Base-by-base conservation (phyloP, 2,329 filamentous ascomycete genomes). In the Colletotrichum sp. region DNA sequence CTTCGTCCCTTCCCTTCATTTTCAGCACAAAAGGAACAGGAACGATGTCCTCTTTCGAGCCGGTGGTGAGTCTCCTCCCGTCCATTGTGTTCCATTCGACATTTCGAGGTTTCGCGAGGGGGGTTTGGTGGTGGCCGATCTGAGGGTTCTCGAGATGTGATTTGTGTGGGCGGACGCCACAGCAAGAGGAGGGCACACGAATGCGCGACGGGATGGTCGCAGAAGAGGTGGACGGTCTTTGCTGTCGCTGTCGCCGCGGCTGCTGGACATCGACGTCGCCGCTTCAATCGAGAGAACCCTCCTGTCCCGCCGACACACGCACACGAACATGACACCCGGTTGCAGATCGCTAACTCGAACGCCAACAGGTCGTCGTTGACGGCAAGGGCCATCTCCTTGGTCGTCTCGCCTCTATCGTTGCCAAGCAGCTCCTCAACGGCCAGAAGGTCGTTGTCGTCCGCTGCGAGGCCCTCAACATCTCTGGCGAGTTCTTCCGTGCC, bases 301-400 rank as follows among this genome's bases (percentile, higher is more conserved):
- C 13, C 12, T 21, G 15, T 15, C 26, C 10, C 26, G 57, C 63
- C 71, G 77, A 64, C 28, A 26, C 30, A 64, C 34, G 43, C 43
- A 52, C 43, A 52, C 43, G 43, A 52, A 21, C n/a, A 52, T 21
- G 43, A 55, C n/a, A 18, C 13, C 9, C 18, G 16, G 18, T 15
- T 43, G 30, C 74, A 77, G 63, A 65, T 71, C 8, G 75, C 78
- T 79, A 67, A 83, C 87, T 86, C 80, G 83, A 80, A 15, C 15
- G 6, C 28, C 61, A 3, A 77, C 79, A 98, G 96, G 94, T 98
- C 91, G 95, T 98, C 91, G 98, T 99, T 88, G 97, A 99, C 94
- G 97, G 96, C 95, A 99, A 99, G 94, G 97, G 97, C 90, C 97
- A 99, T 91, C 94, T 99, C 88, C 96, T 99, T 89, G 97, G 97